phyloP scores from a whole-genome alignment of 441 rosid species.

The Pelargonium citronellum region DNA sequence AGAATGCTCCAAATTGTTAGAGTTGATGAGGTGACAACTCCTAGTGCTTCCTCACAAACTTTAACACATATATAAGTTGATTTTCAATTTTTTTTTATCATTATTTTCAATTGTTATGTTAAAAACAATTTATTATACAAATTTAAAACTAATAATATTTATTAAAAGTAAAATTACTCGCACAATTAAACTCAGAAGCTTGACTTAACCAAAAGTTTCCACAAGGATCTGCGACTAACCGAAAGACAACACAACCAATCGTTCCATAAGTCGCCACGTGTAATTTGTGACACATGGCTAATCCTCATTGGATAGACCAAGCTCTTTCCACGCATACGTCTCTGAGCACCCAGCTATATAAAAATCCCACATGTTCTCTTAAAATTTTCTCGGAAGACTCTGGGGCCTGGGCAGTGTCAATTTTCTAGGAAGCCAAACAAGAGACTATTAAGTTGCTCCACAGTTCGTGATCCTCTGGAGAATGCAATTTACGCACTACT shows the following conservation, averaged over 20 bases:
- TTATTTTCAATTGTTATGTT: no score
- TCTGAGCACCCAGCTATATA: neutral
- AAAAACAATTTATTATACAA: no score
- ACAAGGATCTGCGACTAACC: slow-evolving; percentile 1
- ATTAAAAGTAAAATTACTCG: neutral
- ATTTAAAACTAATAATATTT: no score
- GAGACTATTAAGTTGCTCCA: slow-evolving; percentile 8
- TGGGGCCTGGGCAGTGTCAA: slow-evolving; percentile 1
- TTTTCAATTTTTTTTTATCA: no score
- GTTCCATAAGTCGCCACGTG: slow-evolving; percentile 45
- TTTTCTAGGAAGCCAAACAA: slow-evolving; percentile 5
- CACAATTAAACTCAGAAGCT: neutral
- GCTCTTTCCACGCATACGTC: slow-evolving; percentile 19
- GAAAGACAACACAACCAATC: slow-evolving; percentile 29
- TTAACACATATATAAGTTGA: no score
- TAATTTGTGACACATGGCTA: slow-evolving; percentile 22
- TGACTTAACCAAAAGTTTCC: neutral
- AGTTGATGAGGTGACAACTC: no score
- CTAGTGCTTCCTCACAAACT: no score
- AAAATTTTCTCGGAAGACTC: slow-evolving; percentile 8
- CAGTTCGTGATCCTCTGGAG: slow-evolving; percentile 18
- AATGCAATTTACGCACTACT: slow-evolving; percentile 38
- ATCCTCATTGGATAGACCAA: slow-evolving; percentile 24
- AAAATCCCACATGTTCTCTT: neutral
- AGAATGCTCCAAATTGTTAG: no score